phyloP scores from a whole-genome alignment of 352 stramenopile species.

The Phytophthora foliorum region DNA sequence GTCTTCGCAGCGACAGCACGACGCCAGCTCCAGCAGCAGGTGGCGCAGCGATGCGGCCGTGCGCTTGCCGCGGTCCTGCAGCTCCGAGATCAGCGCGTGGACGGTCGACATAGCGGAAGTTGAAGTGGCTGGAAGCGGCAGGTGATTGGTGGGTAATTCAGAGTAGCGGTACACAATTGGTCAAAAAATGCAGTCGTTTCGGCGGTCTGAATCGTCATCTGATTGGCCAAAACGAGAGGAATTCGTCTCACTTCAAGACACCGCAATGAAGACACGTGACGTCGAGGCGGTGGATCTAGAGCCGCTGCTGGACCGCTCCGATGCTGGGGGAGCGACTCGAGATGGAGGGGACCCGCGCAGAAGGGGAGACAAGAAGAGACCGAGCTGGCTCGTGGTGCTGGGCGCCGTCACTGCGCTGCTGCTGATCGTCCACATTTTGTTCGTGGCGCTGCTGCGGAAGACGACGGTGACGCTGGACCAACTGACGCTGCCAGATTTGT shows the following conservation, averaged over 20 bases:
- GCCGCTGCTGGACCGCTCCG: constrained; percentile 30
- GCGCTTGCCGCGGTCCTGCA: constrained; percentile 45
- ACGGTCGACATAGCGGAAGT: constrained; percentile 52
- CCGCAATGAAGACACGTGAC: constrained; percentile 9
- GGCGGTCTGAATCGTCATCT: background rate
- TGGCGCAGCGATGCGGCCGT: constrained; percentile 24
- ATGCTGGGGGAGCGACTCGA: background rate
- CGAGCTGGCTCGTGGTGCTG: constrained; percentile 40
- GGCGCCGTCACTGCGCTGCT: constrained; percentile 40
- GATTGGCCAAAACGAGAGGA: constrained; percentile 22
- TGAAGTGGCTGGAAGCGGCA: constrained; percentile 26
- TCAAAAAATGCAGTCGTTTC: constrained; percentile 13
- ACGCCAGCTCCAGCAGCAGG: constrained; percentile 48
- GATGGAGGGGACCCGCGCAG: constrained; percentile 3
- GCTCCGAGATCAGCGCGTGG: constrained; percentile 47
- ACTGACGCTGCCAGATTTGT: constrained; percentile 79
- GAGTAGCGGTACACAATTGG: constrained; percentile 11
- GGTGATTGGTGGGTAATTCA: background rate
- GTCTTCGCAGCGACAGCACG: constrained; percentile 49
- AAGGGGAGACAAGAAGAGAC: constrained; percentile 5
- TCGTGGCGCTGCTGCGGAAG: constrained; percentile 71
- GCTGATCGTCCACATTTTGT: constrained; percentile 68
- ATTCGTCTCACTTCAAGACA: constrained; percentile 28
- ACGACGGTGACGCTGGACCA: constrained; percentile 63
- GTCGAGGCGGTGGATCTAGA: constrained; percentile 20